These are phyloP conservation scores for Musa acuminata DNA, from an alignment of 176 grass and related monocot species.

Conservation along the genomic window DNA sequence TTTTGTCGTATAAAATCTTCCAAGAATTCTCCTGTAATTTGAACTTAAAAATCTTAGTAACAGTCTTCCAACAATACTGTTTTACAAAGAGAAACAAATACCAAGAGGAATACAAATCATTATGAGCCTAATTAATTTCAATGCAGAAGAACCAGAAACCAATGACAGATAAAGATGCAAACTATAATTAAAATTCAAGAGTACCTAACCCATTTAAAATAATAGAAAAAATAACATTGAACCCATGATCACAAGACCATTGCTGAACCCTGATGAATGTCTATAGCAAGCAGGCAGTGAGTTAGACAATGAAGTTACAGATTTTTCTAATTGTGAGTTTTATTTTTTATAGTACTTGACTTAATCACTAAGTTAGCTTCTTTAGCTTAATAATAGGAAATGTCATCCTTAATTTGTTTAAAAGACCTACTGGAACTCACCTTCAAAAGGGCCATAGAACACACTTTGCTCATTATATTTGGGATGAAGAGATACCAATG, in stretches of 20 bases:
- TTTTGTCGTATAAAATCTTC: constrained; percentile 86
- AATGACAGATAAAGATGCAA: neutral
- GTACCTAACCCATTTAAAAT: neutral
- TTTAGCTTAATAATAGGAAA: neutral
- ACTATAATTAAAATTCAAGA: neutral
- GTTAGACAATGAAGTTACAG: neutral
- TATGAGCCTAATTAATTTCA: neutral
- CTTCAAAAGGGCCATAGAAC: constrained; percentile 97
- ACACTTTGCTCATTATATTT: too few species aligned
- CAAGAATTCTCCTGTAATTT: constrained; percentile 57
- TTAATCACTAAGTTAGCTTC: neutral
- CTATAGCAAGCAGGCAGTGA: neutral
- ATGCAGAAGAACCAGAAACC: neutral
- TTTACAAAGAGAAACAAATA: neutral
- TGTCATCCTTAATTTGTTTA: neutral
- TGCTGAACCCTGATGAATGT: neutral
- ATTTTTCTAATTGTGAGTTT: neutral
- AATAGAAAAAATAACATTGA: neutral
- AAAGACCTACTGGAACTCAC: constrained; percentile 26
- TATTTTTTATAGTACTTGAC: neutral
- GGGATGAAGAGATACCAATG: too few species aligned
- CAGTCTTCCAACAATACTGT: neutral
- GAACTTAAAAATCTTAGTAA: neutral
- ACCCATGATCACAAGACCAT: neutral
- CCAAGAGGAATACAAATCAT: neutral